Percentiles rank a stretch among this genome's conserved stretches.
phyloP scores from a whole-genome alignment of 2,329 filamentous ascomycete species.

The Colletotrichum tabaci region DNA sequence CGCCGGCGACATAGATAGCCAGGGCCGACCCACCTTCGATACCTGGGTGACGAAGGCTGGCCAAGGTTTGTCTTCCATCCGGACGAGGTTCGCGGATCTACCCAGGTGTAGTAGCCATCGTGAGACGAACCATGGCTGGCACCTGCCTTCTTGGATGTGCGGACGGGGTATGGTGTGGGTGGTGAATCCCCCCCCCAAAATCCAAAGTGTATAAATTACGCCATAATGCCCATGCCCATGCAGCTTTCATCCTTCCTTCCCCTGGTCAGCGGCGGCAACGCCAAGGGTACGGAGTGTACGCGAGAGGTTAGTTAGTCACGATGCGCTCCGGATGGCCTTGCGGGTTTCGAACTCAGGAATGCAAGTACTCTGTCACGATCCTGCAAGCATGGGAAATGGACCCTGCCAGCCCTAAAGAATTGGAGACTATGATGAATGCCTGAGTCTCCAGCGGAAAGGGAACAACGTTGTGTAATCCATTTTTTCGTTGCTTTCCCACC shows the following conservation, averaged over 20 bases:
- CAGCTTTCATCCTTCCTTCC: neutral
- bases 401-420: slow-evolving; percentile 22
- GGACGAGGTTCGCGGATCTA: neutral
- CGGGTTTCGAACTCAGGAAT: neutral
- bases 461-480: neutral
- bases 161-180: no score
- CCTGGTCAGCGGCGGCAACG: neutral
- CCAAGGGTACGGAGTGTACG: neutral
- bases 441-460: neutral
- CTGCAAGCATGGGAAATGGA: neutral
- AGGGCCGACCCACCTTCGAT: no score
- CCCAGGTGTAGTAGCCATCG: no score
- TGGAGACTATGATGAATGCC: slow-evolving; percentile 2
- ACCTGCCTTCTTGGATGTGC: neutral
- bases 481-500: neutral
- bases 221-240: neutral
- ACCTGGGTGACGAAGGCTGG: neutral
- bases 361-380: neutral
- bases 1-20: no score
- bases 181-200: no score
- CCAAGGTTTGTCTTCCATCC: neutral
- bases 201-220: slow-evolving; percentile 8
- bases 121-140: neutral
- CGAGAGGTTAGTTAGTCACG: neutral
- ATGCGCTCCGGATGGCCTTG: neutral